phyloP scores from a whole-genome alignment of 768 basidiomycete species.

The Russula sp. region DNA sequence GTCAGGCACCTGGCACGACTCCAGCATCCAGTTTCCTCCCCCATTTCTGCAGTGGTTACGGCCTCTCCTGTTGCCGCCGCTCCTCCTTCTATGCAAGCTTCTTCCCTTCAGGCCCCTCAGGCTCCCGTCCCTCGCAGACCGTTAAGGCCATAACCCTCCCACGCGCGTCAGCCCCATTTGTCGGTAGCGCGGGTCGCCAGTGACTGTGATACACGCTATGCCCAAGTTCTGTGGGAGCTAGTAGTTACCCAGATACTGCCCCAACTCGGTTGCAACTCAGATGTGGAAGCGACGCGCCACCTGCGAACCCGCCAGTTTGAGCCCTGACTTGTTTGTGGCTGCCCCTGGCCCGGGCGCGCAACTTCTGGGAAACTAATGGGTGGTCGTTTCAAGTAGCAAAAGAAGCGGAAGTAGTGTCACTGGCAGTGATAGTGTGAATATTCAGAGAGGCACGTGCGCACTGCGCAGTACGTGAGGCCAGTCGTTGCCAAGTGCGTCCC shows the following conservation, averaged over 20 bases:
- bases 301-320: conserved; percentile 1
- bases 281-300: conserved; percentile 5
- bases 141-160: not conserved
- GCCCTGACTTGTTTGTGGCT: not conserved
- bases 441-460: too few relatives aligned
- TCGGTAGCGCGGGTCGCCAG: not conserved
- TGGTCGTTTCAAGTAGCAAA: too few relatives aligned
- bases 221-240: too few relatives aligned
- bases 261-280: not conserved
- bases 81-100: not conserved
- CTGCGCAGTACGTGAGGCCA: too few relatives aligned
- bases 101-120: not conserved
- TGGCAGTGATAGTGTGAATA: not conserved
- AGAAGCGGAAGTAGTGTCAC: not conserved
- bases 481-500: too few relatives aligned
- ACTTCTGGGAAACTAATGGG: not conserved
- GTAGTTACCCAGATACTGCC: not conserved
- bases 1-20: too few relatives aligned
- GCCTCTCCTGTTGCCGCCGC: not conserved
- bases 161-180: conserved; percentile 9
- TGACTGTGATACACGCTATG: not conserved
- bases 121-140: conserved; percentile 1
- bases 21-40: not conserved
- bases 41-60: not conserved
- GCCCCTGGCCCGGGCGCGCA: not conserved